Conservation (phyloP, 176 grass and related monocot species). For the Aegilops sharonensis region DNA sequence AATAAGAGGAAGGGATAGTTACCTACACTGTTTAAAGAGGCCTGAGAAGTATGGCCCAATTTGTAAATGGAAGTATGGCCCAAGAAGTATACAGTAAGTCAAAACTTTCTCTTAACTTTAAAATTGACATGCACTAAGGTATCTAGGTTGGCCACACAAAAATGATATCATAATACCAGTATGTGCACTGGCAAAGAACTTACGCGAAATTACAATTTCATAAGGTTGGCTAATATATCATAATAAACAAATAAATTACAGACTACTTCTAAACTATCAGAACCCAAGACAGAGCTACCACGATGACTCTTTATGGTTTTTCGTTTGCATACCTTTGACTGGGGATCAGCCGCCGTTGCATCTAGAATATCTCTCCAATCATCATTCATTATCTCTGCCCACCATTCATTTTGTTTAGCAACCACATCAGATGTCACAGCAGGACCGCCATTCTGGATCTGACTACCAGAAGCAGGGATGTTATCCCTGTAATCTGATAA, state of each 20-base stretch:
- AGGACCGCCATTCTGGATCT: slow-evolving; percentile 31
- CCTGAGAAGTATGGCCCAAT: background rate
- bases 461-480: slow-evolving; percentile 28
- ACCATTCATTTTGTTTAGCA: slow-evolving; percentile 80
- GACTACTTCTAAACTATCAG: slow-evolving; percentile 11
- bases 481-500: slow-evolving; percentile 46
- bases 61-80: background rate
- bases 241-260: background rate
- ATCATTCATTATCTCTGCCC: slow-evolving; percentile 69
- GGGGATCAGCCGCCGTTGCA: slow-evolving; percentile 47
- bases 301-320: slow-evolving; percentile 6
- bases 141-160: background rate
- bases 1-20: slow-evolving; percentile 15
- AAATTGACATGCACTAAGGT: background rate
- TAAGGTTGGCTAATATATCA: background rate
- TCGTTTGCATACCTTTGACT: slow-evolving; percentile 52
- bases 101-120: background rate
- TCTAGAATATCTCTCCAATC: slow-evolving; percentile 91
- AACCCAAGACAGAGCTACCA: slow-evolving; percentile 13
- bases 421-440: slow-evolving; percentile 46
- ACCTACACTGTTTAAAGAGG: background rate
- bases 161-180: background rate
- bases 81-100: background rate
- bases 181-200: background rate
- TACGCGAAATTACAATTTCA: background rate